These are phyloP conservation scores for Knoxdaviesia proteae DNA, from an alignment of 2,329 filamentous ascomycete genomes.

Conservation along the genomic window DNA sequence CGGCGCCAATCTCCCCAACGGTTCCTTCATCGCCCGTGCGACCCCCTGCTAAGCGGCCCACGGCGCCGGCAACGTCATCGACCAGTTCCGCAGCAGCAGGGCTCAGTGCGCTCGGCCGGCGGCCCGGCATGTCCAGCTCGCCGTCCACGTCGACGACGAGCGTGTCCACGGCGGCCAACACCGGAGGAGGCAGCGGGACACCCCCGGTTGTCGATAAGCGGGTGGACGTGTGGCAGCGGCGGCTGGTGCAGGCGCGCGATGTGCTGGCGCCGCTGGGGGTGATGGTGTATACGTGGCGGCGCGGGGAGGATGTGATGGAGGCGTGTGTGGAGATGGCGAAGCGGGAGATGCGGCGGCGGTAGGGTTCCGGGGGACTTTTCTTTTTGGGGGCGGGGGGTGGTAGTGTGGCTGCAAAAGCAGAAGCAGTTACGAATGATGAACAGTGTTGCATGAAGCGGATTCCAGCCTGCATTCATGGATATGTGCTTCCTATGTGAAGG, in stretches of 20 bases:
- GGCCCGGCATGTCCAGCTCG: neutral
- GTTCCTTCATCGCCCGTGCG: neutral
- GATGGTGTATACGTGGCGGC: constrained; percentile 50
- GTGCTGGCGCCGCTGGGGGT: constrained; percentile 41
- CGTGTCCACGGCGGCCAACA: neutral
- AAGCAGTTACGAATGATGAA: too few species aligned
- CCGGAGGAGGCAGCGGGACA: neutral
- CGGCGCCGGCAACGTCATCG: constrained; percentile 4
- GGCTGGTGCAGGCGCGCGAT: constrained; percentile 44
- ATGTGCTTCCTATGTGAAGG: too few species aligned
- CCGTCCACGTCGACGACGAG: neutral
- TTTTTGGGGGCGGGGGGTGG: too few species aligned
- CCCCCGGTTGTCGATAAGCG: constrained; percentile 35
- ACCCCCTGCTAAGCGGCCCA: constrained; percentile 5
- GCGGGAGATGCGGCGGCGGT: too few species aligned
- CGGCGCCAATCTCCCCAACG: constrained; percentile 3
- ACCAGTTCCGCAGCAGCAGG: constrained; percentile 6
- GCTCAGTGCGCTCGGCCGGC: constrained; percentile 7
- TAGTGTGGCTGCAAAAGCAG: too few species aligned
- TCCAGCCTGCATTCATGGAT: too few species aligned
- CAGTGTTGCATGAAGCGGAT: too few species aligned
- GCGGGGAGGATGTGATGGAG: constrained; percentile 45
- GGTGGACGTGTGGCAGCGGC: constrained; percentile 48
- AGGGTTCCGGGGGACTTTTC: too few species aligned
- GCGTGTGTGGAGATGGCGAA: constrained; percentile 8